A percentile compares a stretch with the other conserved stretches of the same genome.
Evolutionary conservation across 805 yeast species (phyloP).

Genomic region (Pichia gijzeniarum): DNA sequence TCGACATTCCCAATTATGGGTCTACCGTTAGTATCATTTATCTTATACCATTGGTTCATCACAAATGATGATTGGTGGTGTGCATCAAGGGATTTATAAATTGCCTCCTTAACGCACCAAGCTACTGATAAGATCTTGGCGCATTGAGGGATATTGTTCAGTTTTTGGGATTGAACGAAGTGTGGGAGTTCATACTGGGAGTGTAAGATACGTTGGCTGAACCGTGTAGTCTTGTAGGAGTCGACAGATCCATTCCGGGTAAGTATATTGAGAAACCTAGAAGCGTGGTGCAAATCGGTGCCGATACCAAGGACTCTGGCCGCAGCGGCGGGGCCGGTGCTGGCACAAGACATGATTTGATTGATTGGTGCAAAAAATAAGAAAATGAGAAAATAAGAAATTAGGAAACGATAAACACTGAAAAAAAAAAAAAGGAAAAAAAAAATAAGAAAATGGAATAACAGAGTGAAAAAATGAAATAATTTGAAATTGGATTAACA

Average conservation of each 20-base stretch:
- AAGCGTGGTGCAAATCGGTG: slow-evolving; percentile 44
- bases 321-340: no score
- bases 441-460: no score
- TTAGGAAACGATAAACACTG: no score
- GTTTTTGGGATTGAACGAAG: slow-evolving; percentile 19
- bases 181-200: slow-evolving; percentile 34
- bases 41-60: slow-evolving; percentile 57
- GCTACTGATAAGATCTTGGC: slow-evolving; percentile 42
- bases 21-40: slow-evolving; percentile 32
- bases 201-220: slow-evolving; percentile 47
- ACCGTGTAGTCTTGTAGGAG: slow-evolving; percentile 30
- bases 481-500: no score
- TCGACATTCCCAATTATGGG: slow-evolving; percentile 36
- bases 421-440: no score
- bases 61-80: slow-evolving; percentile 44
- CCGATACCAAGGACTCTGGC: slow-evolving; percentile 33
- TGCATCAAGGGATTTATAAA: slow-evolving; percentile 51
- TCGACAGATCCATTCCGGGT: slow-evolving; percentile 28
- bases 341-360: no score
- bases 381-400: no score
- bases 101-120: slow-evolving; percentile 76
- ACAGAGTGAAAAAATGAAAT: no score
- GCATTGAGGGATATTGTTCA: slow-evolving; percentile 23
- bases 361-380: no score
- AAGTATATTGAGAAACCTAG: slow-evolving; percentile 42